Percentiles rank a stretch among this genome's conserved stretches.
Evolutionary conservation across 257 asterid species (phyloP).

Genomic region (Nicotiana obtusifolia): DNA sequence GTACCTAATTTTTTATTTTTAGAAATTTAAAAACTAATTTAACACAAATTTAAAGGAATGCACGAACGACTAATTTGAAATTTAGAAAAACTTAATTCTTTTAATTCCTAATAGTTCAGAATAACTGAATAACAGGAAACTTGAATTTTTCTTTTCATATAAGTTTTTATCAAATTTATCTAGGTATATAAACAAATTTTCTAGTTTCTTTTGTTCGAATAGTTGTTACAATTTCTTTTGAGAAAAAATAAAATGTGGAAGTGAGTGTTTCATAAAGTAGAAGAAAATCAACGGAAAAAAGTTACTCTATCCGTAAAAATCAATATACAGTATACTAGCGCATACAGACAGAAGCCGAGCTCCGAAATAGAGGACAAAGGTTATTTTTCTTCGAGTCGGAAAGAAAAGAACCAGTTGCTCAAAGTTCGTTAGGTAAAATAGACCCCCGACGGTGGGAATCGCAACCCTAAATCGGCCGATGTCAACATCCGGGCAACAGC

Average conservation of each 20-base stretch:
- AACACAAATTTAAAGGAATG: too few species aligned
- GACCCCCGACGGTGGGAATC: background rate
- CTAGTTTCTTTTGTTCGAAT: background rate
- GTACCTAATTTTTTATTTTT: too few species aligned
- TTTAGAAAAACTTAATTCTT: too few species aligned
- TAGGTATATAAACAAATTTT: background rate
- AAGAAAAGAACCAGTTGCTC: background rate
- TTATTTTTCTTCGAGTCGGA: background rate
- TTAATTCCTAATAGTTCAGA: too few species aligned
- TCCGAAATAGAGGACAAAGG: too few species aligned
- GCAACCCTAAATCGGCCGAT: conserved; percentile 29
- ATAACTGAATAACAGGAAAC: too few species aligned
- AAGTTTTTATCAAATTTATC: background rate
- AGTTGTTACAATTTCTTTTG: too few species aligned
- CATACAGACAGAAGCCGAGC: background rate
- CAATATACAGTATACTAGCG: background rate
- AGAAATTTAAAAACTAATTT: too few species aligned
- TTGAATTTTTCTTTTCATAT: background rate
- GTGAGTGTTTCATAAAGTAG: too few species aligned
- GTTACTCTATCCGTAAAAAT: background rate
- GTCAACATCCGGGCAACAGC: conserved; percentile 71
- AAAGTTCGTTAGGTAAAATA: background rate
- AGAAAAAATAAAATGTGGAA: too few species aligned
- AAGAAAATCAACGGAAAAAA: background rate
- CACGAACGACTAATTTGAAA: too few species aligned